Percentiles rank a stretch among this genome's conserved stretches.
These are phyloP conservation scores for Collybiopsis luxurians DNA, from an alignment of 768 basidiomycete species.

Conservation along the genomic window DNA sequence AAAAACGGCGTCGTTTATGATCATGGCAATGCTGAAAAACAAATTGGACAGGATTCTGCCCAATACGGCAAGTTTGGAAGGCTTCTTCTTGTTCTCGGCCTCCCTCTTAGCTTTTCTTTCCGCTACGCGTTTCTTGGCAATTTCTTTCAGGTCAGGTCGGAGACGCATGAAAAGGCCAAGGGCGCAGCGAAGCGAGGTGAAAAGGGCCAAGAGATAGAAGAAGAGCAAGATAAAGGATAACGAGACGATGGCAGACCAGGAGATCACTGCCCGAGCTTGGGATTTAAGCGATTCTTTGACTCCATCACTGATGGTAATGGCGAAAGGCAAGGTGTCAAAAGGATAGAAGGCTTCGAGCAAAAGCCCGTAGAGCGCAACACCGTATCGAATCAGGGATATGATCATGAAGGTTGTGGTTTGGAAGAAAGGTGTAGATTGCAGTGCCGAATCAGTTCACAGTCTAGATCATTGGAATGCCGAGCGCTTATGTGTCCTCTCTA, in stretches of 20 bases:
- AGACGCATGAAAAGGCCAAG: background rate
- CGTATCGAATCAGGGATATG: background rate
- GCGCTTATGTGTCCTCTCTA: no score
- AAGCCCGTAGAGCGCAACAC: background rate
- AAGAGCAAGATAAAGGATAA: background rate
- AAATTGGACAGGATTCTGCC: background rate
- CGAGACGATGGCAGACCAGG: background rate
- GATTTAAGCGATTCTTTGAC: background rate
- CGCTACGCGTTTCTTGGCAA: background rate
- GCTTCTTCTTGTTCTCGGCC: background rate
- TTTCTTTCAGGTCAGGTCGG: background rate
- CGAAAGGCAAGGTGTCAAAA: slow-evolving; percentile 1
- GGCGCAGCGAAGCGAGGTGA: background rate
- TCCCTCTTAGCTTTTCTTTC: background rate
- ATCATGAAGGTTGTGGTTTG: no score
- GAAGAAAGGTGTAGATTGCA: no score
- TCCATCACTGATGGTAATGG: background rate
- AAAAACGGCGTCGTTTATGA: background rate
- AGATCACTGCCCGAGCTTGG: background rate
- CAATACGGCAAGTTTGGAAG: background rate
- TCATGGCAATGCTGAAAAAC: background rate
- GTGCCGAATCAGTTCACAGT: no score
- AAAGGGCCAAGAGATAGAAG: background rate
- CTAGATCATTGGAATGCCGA: no score
- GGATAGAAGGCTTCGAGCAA: background rate